A percentile compares a stretch with the other conserved stretches of the same genome.
Evolutionary conservation across 2,329 filamentous ascomycete species (phyloP).

Genomic region (Pseudocercospora macadamiae): DNA sequence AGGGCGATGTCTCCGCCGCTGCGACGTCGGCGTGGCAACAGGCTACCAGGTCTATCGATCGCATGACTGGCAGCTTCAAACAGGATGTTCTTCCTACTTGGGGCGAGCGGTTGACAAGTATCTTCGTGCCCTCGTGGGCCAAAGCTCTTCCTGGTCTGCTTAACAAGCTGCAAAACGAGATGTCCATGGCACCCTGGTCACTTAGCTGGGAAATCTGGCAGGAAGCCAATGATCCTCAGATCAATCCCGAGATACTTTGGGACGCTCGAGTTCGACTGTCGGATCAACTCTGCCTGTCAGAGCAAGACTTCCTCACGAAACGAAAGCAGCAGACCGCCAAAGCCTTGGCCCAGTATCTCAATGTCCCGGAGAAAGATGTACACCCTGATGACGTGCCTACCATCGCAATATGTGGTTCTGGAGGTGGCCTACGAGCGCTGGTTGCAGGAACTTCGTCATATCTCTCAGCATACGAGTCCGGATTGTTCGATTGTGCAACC

Average conservation of each 20-base stretch:
- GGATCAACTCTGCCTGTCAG: constrained; percentile 77
- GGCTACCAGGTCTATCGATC: constrained; percentile 14
- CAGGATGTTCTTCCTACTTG: constrained; percentile 10
- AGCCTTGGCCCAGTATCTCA: constrained; percentile 81
- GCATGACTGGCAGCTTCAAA: constrained; percentile 25
- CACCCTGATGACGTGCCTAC: constrained; percentile 89
- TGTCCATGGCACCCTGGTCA: constrained; percentile 85
- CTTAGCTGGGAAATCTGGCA: constrained; percentile 91
- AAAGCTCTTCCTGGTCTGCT: constrained; percentile 74
- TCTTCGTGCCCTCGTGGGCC: constrained; percentile 80
- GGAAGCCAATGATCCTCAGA: constrained; percentile 79
- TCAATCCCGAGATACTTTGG: constrained; percentile 85
- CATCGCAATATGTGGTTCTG: constrained; percentile 93
- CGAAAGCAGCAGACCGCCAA: constrained; percentile 69
- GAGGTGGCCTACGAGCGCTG: constrained; percentile 84
- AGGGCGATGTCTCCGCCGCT: constrained; percentile 17
- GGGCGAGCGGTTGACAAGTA: constrained; percentile 33
- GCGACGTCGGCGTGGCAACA: constrained; percentile 31
- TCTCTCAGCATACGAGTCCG: constrained; percentile 79
- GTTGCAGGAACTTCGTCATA: constrained; percentile 90
- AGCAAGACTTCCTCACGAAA: constrained; percentile 72
- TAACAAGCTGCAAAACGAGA: constrained; percentile 80
- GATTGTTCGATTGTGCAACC: constrained; percentile 89
- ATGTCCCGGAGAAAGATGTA: constrained; percentile 76
- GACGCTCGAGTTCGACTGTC: constrained; percentile 83